A percentile compares a stretch with the other conserved stretches of the same genome.
These are phyloP conservation scores for Colletotrichum lindemuthianum DNA, from an alignment of 2,329 filamentous ascomycete species.

Conservation along the genomic window DNA sequence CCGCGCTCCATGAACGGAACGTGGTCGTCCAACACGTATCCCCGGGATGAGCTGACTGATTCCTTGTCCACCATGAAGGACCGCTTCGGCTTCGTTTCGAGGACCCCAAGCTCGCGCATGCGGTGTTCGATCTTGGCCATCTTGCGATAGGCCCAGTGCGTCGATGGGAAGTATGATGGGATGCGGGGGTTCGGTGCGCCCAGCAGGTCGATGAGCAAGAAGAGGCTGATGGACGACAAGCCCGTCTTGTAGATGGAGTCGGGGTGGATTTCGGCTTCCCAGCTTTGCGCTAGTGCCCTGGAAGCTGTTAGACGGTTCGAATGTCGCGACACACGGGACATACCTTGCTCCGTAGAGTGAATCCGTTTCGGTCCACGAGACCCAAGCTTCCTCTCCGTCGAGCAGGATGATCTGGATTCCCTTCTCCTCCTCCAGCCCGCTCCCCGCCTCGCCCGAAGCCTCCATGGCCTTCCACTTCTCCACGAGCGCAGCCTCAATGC, in stretches of 20 bases:
- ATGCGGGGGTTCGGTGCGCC: conserved; percentile 75
- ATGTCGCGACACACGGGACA: conserved; percentile 32
- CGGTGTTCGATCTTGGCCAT: conserved; percentile 80
- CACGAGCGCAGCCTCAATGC: conserved; percentile 81
- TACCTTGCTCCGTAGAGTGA: conserved; percentile 89
- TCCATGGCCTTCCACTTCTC: conserved; percentile 83
- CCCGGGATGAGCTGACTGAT: conserved; percentile 53
- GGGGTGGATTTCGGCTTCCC: conserved; percentile 78
- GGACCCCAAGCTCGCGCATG: conserved; percentile 72
- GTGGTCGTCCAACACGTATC: conserved; percentile 84
- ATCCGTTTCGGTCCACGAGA: conserved; percentile 80
- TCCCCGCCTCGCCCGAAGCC: conserved; percentile 62
- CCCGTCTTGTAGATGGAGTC: conserved; percentile 80
- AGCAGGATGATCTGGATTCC: conserved; percentile 91
- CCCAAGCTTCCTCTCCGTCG: conserved; percentile 95
- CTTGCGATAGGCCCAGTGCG: conserved; percentile 90
- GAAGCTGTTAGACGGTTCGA: conserved; percentile 3
- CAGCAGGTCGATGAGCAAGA: conserved; percentile 90
- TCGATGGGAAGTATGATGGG: conserved; percentile 88
- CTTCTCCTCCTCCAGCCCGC: conserved; percentile 75
- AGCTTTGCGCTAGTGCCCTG: conserved; percentile 79
- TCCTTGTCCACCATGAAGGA: conserved; percentile 73
- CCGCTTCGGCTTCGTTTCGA: conserved; percentile 67
- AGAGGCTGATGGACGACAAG: conserved; percentile 83
- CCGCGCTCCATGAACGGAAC: conserved; percentile 88